phyloP scores from a whole-genome alignment of 2,329 filamentous ascomycete species.

The Sporothrix humicola region DNA sequence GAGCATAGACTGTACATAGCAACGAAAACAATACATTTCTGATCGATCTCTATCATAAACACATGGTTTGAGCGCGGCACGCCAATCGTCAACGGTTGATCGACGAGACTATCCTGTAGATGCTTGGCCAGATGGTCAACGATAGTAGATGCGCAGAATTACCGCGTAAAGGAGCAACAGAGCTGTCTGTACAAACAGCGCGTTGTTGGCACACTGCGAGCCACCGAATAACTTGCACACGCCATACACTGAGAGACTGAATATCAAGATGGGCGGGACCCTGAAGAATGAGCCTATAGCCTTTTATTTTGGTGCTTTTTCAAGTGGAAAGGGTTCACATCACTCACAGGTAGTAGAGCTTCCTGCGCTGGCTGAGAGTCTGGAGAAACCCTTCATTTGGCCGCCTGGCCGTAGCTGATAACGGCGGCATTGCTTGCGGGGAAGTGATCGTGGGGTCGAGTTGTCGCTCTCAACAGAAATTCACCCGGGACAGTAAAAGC shows the following conservation, averaged over 20 bases:
- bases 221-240: background rate
- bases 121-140: too few species aligned
- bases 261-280: background rate
- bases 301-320: background rate
- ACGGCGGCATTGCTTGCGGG: background rate
- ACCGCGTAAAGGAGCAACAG: background rate
- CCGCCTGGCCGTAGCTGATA: background rate
- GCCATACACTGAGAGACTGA: background rate
- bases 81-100: too few species aligned
- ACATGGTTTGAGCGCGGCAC: too few species aligned
- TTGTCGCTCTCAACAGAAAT: background rate
- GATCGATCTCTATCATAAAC: too few species aligned
- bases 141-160: background rate
- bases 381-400: background rate
- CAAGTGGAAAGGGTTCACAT: background rate
- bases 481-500: too few species aligned
- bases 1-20: background rate
- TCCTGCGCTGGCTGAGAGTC: background rate
- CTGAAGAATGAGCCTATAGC: background rate
- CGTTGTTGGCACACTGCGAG: conserved; percentile 1
- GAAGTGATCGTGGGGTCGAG: background rate
- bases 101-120: too few species aligned
- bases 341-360: background rate
- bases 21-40: background rate
- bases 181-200: background rate